Conservation (phyloP, 1,139 yeast species). For the Taphrina wiesneri region DNA sequence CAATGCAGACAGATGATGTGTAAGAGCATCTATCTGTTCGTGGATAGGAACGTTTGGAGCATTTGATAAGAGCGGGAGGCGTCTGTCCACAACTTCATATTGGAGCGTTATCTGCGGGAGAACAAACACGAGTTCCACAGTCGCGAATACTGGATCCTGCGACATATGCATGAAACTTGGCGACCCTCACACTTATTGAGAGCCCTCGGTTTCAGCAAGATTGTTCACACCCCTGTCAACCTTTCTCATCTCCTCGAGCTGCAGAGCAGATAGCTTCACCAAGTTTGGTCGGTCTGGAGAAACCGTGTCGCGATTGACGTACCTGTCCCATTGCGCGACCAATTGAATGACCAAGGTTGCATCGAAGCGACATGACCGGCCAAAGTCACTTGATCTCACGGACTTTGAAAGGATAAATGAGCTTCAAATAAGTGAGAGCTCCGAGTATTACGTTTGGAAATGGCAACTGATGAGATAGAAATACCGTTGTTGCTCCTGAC, state of each 20-base stretch:
- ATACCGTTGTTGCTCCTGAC: not conserved
- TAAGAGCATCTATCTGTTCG: too few species aligned
- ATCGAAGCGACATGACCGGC: conserved; percentile 1
- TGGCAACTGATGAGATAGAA: not conserved
- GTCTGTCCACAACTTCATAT: not conserved
- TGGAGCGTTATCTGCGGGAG: conserved; percentile 10
- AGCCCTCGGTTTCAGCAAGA: not conserved
- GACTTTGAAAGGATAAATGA: conserved; percentile 9
- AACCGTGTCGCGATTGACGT: not conserved
- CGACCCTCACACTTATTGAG: not conserved
- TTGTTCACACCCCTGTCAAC: not conserved
- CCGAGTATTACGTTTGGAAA: not conserved
- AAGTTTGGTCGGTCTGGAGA: not conserved
- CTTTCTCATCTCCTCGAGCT: not conserved
- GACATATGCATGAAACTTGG: not conserved
- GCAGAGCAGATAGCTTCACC: not conserved
- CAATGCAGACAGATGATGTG: too few species aligned
- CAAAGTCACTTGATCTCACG: not conserved
- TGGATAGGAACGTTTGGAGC: too few species aligned
- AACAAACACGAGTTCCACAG: not conserved
- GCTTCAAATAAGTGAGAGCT: not conserved
- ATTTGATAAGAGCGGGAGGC: not conserved
- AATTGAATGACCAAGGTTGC: conserved; percentile 3
- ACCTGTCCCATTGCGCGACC: not conserved
- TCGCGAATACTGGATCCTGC: not conserved